phyloP scores from a whole-genome alignment of 2,329 filamentous ascomycete genomes.

The Lachnellula arida region DNA sequence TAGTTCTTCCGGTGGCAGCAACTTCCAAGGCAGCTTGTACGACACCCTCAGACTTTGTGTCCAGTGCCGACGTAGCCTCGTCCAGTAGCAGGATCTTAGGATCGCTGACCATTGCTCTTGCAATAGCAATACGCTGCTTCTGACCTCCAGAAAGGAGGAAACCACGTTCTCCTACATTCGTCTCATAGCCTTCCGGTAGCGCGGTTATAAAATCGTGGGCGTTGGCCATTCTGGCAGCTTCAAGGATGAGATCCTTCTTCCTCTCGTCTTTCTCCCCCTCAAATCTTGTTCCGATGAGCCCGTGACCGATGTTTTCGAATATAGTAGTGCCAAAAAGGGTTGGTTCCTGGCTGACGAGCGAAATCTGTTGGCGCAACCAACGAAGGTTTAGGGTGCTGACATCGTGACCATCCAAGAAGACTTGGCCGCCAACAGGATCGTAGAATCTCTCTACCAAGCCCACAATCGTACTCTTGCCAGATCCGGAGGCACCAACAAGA shows the following conservation, averaged over 20 bases:
- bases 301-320: constrained; percentile 83
- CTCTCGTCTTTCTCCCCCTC: constrained; percentile 65
- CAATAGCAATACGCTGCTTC: constrained; percentile 95
- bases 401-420: constrained; percentile 79
- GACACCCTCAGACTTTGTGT: constrained; percentile 90
- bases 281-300: constrained; percentile 76
- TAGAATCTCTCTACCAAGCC: constrained; percentile 94
- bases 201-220: constrained; percentile 84
- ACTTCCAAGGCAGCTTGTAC: constrained; percentile 90
- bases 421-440: constrained; percentile 73
- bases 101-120: constrained; percentile 82
- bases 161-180: constrained; percentile 90
- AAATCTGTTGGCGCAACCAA: constrained; percentile 89
- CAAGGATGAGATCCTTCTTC: constrained; percentile 65
- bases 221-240: constrained; percentile 86
- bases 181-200: constrained; percentile 86
- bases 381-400: constrained; percentile 76
- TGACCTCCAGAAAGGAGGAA: constrained; percentile 92
- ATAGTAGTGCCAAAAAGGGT: constrained; percentile 87
- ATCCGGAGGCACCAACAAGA: constrained; percentile 88
- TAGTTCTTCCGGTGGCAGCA: constrained; percentile 81
- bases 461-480: constrained; percentile 91
- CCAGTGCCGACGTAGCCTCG: constrained; percentile 88
- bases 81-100: constrained; percentile 91
- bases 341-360: constrained; percentile 89